Evolutionary conservation across 371 early-diverging fungal genomes (phyloP).

Genomic region (Mortierella sp.): DNA sequence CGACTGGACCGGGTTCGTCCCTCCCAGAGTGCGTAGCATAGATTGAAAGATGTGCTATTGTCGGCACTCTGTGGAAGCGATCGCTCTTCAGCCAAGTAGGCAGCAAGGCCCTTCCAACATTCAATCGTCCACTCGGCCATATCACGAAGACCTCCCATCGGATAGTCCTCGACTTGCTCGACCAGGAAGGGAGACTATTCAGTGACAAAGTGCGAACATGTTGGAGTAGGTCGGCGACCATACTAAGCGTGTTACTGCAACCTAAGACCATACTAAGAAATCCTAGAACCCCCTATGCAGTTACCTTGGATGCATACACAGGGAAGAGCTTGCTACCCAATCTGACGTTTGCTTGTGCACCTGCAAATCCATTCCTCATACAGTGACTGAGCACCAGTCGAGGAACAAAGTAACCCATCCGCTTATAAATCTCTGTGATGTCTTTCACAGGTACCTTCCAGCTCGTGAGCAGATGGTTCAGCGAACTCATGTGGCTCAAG

Average conservation of each 20-base stretch:
- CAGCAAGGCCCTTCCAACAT: conserved; percentile 69
- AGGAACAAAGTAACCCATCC: conserved; percentile 56
- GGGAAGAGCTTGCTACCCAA: conserved; percentile 60
- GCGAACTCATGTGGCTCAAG: conserved; percentile 61
- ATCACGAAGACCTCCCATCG: conserved; percentile 76
- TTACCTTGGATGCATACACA: conserved; percentile 62
- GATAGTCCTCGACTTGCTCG: conserved; percentile 76
- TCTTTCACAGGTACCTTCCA: conserved; percentile 87
- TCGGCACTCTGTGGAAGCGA: conserved; percentile 12
- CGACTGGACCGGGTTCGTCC: conserved; percentile 10
- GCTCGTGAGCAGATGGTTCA: conserved; percentile 60
- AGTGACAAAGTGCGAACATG: not conserved
- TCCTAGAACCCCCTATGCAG: too few species aligned
- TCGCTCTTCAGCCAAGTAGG: conserved; percentile 61
- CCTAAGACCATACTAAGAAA: too few species aligned
- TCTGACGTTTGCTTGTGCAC: conserved; percentile 67
- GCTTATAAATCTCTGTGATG: conserved; percentile 75
- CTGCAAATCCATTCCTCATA: conserved; percentile 72
- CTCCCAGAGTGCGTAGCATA: conserved; percentile 45
- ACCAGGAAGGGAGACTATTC: conserved; percentile 76
- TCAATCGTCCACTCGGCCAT: conserved; percentile 71
- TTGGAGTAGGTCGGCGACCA: not conserved
- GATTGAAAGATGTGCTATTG: conserved; percentile 27
- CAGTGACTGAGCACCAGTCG: conserved; percentile 58
- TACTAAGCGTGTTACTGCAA: too few species aligned